These are phyloP conservation scores for Colletotrichum sansevieriae DNA, from an alignment of 2,329 filamentous ascomycete genomes.

Conservation along the genomic window DNA sequence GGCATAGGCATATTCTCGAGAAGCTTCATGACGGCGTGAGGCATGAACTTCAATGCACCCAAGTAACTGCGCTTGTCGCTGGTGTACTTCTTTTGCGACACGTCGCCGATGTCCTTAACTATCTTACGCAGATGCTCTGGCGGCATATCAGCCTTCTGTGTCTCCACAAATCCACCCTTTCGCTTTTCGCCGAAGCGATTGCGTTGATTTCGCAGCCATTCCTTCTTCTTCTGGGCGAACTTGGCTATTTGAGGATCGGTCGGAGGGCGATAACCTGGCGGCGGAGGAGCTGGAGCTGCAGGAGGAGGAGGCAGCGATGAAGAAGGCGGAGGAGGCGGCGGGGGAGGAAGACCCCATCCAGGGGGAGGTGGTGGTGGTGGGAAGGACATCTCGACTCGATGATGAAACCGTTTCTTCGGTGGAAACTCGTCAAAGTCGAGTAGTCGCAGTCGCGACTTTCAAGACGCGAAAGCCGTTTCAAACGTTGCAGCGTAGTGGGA, in stretches of 20 bases:
- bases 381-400: constrained; percentile 60
- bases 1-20: constrained; percentile 99
- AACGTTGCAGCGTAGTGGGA: constrained; percentile 36
- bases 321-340: constrained; percentile 71
- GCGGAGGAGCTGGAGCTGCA: constrained; percentile 77
- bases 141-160: constrained; percentile 98
- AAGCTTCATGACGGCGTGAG: constrained; percentile 95
- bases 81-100: constrained; percentile 99
- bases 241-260: constrained; percentile 89
- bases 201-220: constrained; percentile 93
- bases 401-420: constrained; percentile 23
- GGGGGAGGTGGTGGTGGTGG: constrained; percentile 71
- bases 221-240: constrained; percentile 98
- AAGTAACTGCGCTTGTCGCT: constrained; percentile 98
- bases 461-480: constrained; percentile 38
- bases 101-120: constrained; percentile 97
- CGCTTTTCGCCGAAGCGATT: constrained; percentile 97
- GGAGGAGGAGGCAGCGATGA: constrained; percentile 70
- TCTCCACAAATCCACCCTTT: constrained; percentile 96
- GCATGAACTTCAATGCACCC: constrained; percentile 98
- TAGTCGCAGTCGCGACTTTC: constrained; percentile 41
- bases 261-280: constrained; percentile 85
- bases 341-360: constrained; percentile 66
- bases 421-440: constrained; percentile 38
- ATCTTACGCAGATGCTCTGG: constrained; percentile 99